Evolutionary conservation across 192 early-diverging fungal genomes (phyloP).

Genomic region (Umbelopsis vinacea): DNA sequence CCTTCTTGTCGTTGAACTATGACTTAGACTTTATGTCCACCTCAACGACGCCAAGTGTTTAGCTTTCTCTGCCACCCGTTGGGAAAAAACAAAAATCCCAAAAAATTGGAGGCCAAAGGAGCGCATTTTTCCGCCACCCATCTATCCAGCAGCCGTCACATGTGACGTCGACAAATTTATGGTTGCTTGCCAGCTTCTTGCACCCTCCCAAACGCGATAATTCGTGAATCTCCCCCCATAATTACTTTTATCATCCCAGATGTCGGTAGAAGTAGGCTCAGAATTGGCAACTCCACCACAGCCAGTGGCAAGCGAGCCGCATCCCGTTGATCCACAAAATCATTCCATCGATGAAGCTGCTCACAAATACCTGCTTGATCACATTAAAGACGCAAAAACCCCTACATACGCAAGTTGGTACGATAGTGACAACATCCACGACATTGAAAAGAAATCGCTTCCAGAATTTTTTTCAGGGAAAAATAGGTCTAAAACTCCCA

Average conservation of each 20-base stretch:
- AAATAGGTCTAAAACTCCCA: constrained; percentile 92
- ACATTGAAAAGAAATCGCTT: constrained; percentile 85
- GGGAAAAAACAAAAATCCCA: too few relatives aligned
- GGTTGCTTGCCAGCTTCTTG: too few relatives aligned
- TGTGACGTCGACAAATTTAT: constrained; percentile 3
- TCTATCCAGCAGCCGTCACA: background rate
- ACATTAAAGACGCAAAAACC: constrained; percentile 73
- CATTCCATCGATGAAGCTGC: constrained; percentile 64
- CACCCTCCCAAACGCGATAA: too few relatives aligned
- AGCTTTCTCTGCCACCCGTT: too few relatives aligned
- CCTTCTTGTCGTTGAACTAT: too few relatives aligned
- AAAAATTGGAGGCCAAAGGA: too few relatives aligned
- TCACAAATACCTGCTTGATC: constrained; percentile 65
- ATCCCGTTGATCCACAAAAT: constrained; percentile 1
- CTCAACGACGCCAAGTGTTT: too few relatives aligned
- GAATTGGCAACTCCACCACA: background rate
- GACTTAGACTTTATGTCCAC: too few relatives aligned
- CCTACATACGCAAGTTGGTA: constrained; percentile 98
- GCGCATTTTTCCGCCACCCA: background rate
- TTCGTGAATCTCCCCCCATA: too few relatives aligned
- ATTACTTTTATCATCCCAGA: background rate
- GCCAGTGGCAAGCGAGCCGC: background rate
- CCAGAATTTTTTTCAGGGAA: constrained; percentile 97
- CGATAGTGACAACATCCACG: constrained; percentile 74
- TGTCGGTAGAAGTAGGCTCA: constrained; percentile 13